Conservation (phyloP, 805 yeast species). For the Cyberlindnera veronae region DNA sequence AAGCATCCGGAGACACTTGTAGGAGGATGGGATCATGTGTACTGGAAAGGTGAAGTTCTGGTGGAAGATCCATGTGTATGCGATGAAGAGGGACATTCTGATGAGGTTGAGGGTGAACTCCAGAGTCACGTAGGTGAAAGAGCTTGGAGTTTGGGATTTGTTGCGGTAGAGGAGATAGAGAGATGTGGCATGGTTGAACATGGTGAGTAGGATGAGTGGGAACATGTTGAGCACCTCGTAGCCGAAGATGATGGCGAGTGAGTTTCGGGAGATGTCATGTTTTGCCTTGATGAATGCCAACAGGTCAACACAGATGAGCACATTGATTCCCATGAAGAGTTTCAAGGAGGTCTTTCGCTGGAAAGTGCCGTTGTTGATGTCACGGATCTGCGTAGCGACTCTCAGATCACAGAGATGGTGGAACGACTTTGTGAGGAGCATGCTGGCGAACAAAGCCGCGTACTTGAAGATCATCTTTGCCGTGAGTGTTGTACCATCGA, state of each 20-base stretch:
- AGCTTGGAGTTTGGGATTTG: slow-evolving; percentile 1
- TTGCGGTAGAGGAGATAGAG: slow-evolving; percentile 1
- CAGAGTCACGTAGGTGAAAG: slow-evolving; percentile 3
- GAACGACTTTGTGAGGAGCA: slow-evolving; percentile 20
- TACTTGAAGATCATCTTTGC: slow-evolving; percentile 6
- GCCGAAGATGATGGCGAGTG: slow-evolving; percentile 17
- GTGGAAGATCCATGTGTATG: slow-evolving; percentile 17
- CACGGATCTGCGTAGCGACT: slow-evolving; percentile 5
- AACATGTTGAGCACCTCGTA: slow-evolving; percentile 19
- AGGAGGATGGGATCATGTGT: slow-evolving; percentile 16
- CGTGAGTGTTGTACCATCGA: slow-evolving; percentile 3
- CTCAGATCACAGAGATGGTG: slow-evolving; percentile 20
- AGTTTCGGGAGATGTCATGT: slow-evolving; percentile 5
- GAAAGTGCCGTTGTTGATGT: slow-evolving; percentile 5
- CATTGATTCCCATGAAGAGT: slow-evolving; percentile 10
- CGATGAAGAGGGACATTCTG: slow-evolving; percentile 14
- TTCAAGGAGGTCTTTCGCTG: not conserved
- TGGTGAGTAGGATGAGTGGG: slow-evolving; percentile 15
- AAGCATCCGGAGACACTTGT: slow-evolving; percentile 22
- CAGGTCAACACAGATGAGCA: slow-evolving; percentile 9
- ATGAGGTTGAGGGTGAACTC: slow-evolving; percentile 14
- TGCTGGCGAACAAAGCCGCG: slow-evolving; percentile 12
- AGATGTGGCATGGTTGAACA: slow-evolving; percentile 11
- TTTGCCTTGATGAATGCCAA: slow-evolving; percentile 4
- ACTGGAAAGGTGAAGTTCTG: slow-evolving; percentile 12